Percentiles rank a stretch among this genome's conserved stretches.
These are phyloP conservation scores for Cryptosporidium felis DNA, from an alignment of 169 alveolate genomes.

Conservation along the genomic window DNA sequence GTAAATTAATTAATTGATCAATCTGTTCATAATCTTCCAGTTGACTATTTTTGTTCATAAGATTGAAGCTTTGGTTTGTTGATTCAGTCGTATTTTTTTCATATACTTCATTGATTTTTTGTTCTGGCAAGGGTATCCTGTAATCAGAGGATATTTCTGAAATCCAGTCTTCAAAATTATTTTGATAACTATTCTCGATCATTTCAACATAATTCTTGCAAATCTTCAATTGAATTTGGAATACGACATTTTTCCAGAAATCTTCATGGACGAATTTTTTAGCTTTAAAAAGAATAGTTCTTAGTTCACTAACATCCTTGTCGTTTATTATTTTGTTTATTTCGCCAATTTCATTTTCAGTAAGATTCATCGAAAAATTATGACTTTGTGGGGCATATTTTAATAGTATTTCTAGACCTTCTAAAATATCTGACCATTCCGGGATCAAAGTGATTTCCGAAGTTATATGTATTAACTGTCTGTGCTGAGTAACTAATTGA, in stretches of 20 bases:
- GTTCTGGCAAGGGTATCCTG: not conserved
- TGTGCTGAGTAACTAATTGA: not conserved
- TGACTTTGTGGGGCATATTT: not conserved
- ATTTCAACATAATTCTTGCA: not conserved
- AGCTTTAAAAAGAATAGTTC: not conserved
- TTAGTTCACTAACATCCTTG: constrained; percentile 6
- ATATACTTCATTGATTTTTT: not conserved
- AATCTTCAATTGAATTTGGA: not conserved
- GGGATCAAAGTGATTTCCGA: constrained; percentile 8
- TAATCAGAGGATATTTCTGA: not conserved
- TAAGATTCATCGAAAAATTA: not conserved
- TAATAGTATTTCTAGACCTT: constrained; percentile 22
- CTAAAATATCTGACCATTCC: constrained; percentile 32
- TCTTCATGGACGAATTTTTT: constrained; percentile 16
- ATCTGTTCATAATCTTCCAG: not conserved
- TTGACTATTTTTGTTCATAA: not conserved
- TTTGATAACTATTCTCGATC: not conserved
- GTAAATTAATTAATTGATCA: constrained; percentile 32
- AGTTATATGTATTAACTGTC: not conserved
- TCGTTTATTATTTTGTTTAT: constrained; percentile 13
- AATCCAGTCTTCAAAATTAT: constrained; percentile 12
- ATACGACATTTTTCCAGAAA: constrained; percentile 42
- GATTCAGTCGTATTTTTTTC: too few species aligned
- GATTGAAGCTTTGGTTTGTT: not conserved
- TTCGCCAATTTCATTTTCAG: not conserved